Evolutionary conservation across 2,329 filamentous ascomycete species (phyloP).

Genomic region (Alternaria gansuensis): DNA sequence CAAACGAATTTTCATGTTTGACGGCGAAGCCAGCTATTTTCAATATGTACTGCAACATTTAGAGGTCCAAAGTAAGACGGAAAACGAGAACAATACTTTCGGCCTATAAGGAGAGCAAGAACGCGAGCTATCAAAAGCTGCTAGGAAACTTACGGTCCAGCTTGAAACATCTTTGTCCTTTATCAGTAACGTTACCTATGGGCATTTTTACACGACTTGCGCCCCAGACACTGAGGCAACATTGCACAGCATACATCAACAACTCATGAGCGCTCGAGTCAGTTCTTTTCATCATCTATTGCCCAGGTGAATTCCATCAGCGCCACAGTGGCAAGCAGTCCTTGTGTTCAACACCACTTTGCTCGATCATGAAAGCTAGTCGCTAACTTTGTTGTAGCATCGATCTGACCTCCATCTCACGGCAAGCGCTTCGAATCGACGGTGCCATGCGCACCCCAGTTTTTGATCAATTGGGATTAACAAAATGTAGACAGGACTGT

Average conservation of each 20-base stretch:
- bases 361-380: not conserved
- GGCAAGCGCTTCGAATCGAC: not conserved
- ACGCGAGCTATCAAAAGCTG: too few relatives aligned
- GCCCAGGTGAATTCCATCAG: too few relatives aligned
- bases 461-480: not conserved
- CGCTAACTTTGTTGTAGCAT: not conserved
- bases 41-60: not conserved
- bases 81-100: not conserved
- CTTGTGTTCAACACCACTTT: not conserved
- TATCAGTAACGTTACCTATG: not conserved
- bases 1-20: not conserved
- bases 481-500: not conserved
- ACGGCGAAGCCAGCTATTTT: not conserved
- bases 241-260: not conserved
- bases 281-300: too few relatives aligned
- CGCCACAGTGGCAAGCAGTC: not conserved
- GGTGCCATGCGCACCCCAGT: not conserved
- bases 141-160: not conserved
- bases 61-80: not conserved
- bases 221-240: not conserved
- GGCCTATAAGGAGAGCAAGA: not conserved
- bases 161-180: not conserved
- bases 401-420: not conserved
- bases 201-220: not conserved
- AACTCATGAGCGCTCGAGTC: not conserved